A percentile compares a stretch with the other conserved stretches of the same genome.
Evolutionary conservation across 331 rosid genomes (phyloP).

Genomic region (Prunus yedoensis): DNA sequence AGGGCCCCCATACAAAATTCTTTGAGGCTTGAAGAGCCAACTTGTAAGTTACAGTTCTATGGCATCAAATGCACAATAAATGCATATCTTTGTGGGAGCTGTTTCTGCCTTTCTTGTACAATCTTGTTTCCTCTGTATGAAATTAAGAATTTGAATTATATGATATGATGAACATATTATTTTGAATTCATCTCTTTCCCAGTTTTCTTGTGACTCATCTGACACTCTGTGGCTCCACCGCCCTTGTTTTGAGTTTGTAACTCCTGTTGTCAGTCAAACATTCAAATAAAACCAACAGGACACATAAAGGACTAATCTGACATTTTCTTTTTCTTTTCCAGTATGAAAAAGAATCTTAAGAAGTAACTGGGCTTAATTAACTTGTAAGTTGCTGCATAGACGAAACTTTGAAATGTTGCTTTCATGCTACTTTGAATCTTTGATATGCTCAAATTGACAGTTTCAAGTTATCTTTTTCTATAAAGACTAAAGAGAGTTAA

Average conservation of each 20-base stretch:
- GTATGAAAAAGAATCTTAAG: not conserved
- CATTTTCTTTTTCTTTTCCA: not conserved
- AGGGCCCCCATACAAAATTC: slow-evolving; percentile 46
- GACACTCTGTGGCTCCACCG: not conserved
- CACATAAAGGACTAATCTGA: slow-evolving; percentile 2
- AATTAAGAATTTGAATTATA: not conserved
- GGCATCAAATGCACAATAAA: slow-evolving; percentile 51
- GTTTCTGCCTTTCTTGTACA: slow-evolving; percentile 27
- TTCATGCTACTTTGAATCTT: not conserved
- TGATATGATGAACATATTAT: not conserved
- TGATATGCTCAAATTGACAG: not conserved
- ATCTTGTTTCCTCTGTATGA: slow-evolving; percentile 8
- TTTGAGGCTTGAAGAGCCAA: slow-evolving; percentile 63
- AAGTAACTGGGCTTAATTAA: not conserved
- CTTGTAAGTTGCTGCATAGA: not conserved
- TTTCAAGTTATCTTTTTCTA: not conserved
- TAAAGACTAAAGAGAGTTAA: not conserved
- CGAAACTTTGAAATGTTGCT: slow-evolving; percentile 2
- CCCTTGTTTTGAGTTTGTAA: not conserved
- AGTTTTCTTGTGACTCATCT: not conserved
- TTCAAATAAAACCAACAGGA: not conserved
- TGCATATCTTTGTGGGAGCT: slow-evolving; percentile 23
- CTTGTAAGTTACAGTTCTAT: slow-evolving; percentile 48
- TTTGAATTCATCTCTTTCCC: slow-evolving; percentile 22
- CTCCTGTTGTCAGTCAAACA: not conserved